Evolutionary conservation across 768 basidiomycete species (phyloP), one percentile per base, ranked within the genome.

Genomic region (Strobilomyces dryophilus): DNA sequence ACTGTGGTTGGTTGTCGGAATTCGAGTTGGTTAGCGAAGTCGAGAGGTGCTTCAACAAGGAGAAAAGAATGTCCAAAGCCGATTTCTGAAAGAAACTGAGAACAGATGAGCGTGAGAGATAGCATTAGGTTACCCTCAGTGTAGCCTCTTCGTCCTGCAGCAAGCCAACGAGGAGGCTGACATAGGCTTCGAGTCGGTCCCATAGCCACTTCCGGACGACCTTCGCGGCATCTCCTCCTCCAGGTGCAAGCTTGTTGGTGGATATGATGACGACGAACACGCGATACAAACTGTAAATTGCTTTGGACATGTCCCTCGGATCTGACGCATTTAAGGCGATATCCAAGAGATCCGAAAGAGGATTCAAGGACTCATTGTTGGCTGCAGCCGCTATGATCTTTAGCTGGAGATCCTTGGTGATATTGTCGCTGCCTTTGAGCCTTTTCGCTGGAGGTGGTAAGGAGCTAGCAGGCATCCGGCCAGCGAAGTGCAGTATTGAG

Each of bases 221-320:
- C 54, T 74, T 76, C 37, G 80, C 78, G 15, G 78, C 79, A 26
- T 82, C 83, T 32, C 80, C 73, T 15, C 75, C 76, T 26, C 73
- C 72, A 32, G 71, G 49, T 34, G 73, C 74, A 14, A 92, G 71
- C 56, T 83, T 81, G 3, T 83, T 80, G 29, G 76, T 76, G 4
- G 76, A 66, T 45, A 92, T 77, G 34, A 89, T 70, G 20, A 77
- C 59, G 9, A 88, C 80, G 64, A 92, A 93, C 12, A 86, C 75
- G 36, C 94, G 74, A 67, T 95, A 94, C 6, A 89, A 67, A 1
- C 92, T 85, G 70, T 92, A 95, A 17, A 93, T 78, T 2, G 81
- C 84, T 65, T 88, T 92, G 51, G 79, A 87, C 14, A 83, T 79
- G 27, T 80, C 76, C 57, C 77, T 76, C 0, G 88, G 73, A 37